Percentiles rank a stretch among this genome's conserved stretches.
Evolutionary conservation across 2,329 filamentous ascomycete genomes (phyloP).

Genomic region (Sclerotinia sclerotiorum): DNA sequence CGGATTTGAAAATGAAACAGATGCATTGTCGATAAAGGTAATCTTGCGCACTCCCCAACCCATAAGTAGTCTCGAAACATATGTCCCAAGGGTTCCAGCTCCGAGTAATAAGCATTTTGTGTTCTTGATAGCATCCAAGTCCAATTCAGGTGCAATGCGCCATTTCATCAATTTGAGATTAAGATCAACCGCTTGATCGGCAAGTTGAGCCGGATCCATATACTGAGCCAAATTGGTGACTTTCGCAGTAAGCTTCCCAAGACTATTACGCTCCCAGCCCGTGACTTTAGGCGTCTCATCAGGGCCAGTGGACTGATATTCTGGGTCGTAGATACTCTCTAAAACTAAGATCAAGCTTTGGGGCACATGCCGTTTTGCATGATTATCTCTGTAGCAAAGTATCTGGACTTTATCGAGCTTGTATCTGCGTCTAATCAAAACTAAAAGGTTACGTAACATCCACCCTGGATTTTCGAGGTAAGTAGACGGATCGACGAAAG

Average conservation of each 20-base stretch:
- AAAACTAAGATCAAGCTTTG: conserved; percentile 73
- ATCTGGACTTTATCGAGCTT: conserved; percentile 75
- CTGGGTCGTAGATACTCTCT: conserved; percentile 32
- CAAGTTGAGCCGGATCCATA: conserved; percentile 84
- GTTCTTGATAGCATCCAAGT: conserved; percentile 84
- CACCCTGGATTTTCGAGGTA: conserved; percentile 86
- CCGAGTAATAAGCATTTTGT: conserved; percentile 89
- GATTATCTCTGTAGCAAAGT: conserved; percentile 85
- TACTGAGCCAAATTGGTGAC: conserved; percentile 85
- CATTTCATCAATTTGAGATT: conserved; percentile 99
- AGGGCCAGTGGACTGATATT: conserved; percentile 10
- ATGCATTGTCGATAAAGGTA: conserved; percentile 91
- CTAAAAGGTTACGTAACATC: conserved; percentile 86
- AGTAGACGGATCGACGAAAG: conserved; percentile 90
- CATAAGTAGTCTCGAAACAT: conserved; percentile 87
- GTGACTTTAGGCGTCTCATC: conserved; percentile 78
- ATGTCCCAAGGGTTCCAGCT: conserved; percentile 89
- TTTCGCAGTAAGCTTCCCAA: conserved; percentile 74
- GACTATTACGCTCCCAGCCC: conserved; percentile 86
- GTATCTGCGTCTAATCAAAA: conserved; percentile 81
- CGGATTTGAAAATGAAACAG: conserved; percentile 93
- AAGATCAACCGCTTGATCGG: conserved; percentile 91
- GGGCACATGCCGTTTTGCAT: conserved; percentile 72
- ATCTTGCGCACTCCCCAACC: conserved; percentile 96
- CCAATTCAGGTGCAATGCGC: conserved; percentile 85